These are phyloP conservation scores for Chaetoscypha palmicola DNA, from an alignment of 2,329 filamentous ascomycete genomes.

Conservation along the genomic window DNA sequence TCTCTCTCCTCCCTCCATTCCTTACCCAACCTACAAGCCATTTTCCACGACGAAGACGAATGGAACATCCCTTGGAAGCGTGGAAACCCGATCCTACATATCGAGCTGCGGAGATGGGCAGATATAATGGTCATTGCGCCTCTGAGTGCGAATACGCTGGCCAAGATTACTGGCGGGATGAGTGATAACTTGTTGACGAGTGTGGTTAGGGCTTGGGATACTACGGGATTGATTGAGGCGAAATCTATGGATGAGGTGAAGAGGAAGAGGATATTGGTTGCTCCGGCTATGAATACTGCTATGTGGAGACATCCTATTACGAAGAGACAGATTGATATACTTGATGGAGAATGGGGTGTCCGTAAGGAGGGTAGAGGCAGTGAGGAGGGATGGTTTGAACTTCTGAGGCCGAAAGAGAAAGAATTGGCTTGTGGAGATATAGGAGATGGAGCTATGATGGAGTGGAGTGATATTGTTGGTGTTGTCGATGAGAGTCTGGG, in stretches of 20 bases:
- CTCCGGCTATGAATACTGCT: constrained; percentile 79
- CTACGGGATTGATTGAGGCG: constrained; percentile 27
- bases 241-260: constrained; percentile 14
- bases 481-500: constrained; percentile 47
- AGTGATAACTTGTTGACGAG: constrained; percentile 68
- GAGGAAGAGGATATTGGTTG: constrained; percentile 66
- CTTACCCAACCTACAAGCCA: constrained; percentile 66
- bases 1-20: constrained; percentile 49
- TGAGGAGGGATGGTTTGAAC: constrained; percentile 61
- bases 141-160: constrained; percentile 75
- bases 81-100: constrained; percentile 78
- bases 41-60: constrained; percentile 81
- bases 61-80: constrained; percentile 74
- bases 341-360: constrained; percentile 70
- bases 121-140: constrained; percentile 75
- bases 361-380: constrained; percentile 57
- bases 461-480: constrained; percentile 68
- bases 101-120: constrained; percentile 78
- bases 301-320: constrained; percentile 90
- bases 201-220: constrained; percentile 84
- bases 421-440: constrained; percentile 77
- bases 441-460: constrained; percentile 74
- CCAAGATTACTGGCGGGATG: constrained; percentile 73
- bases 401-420: constrained; percentile 69
- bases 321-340: constrained; percentile 57